Percentiles rank a stretch among this genome's conserved stretches.
Conservation (phyloP, 805 yeast species). For the Monosporozyma servazzii region DNA sequence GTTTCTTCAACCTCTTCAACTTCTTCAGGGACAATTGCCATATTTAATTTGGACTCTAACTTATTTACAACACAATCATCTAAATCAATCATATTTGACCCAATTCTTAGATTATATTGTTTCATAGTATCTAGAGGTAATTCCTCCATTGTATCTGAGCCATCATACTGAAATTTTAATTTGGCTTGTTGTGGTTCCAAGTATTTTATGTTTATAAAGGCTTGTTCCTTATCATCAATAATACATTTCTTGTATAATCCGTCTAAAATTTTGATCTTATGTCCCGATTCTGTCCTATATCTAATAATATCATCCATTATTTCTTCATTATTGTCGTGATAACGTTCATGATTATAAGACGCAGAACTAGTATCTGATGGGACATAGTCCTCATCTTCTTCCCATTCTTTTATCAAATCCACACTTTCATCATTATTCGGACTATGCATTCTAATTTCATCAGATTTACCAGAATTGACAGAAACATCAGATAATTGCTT, state of each 20-base stretch:
- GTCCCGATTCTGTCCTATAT: slow-evolving; percentile 14
- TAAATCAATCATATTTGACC: slow-evolving; percentile 9
- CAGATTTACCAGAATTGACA: not conserved
- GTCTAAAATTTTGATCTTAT: slow-evolving; percentile 10
- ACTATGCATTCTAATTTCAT: not conserved
- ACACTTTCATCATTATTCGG: not conserved
- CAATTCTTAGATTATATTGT: slow-evolving; percentile 8
- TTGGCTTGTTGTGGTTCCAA: slow-evolving; percentile 11
- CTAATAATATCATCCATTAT: not conserved
- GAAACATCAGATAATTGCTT: not conserved
- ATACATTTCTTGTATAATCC: slow-evolving; percentile 17
- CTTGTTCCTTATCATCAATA: slow-evolving; percentile 17
- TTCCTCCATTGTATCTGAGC: not conserved
- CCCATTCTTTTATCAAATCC: not conserved
- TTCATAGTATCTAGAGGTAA: slow-evolving; percentile 9
- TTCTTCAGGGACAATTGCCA: not conserved
- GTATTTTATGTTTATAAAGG: slow-evolving; percentile 14
- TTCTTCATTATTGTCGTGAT: not conserved
- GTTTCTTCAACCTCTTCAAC: not conserved
- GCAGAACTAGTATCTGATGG: not conserved
- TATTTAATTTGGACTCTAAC: slow-evolving; percentile 10
- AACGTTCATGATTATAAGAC: not conserved
- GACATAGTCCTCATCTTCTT: not conserved
- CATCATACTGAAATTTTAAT: not conserved
- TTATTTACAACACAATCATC: slow-evolving; percentile 10